Evolutionary conservation across 164 flowering plant genomes (phyloP), one percentile per base, ranked within the genome.

Genomic region (Nymphaea colorata): DNA sequence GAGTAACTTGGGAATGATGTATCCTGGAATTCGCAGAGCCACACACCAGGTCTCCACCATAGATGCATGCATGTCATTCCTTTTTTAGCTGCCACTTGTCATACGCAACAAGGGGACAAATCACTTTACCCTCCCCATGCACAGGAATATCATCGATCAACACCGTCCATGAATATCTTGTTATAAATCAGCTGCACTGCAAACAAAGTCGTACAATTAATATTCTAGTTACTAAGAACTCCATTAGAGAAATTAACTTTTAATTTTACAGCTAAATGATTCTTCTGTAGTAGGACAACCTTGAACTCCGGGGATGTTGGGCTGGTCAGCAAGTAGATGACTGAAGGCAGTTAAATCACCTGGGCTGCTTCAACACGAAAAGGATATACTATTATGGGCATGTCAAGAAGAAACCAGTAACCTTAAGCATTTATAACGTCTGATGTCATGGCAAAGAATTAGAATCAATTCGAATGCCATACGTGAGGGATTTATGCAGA

Each of bases 261-360:
- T 25, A 25, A 25, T 25, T 25, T 25, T 25, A 25, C 36, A 25
- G 36, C 36, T 25, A 25, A 25, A 25, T 25, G 0, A 25, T 25
- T 25, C 36, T 25, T 25, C 36, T 25, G 36, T 25, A 25, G 55
- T 47, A 2, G 2, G 12, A 2, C 7, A 78, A 88, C 98, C 96
- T 85, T 91, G 88, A 41, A 84, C 87, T 70, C 74, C 82, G 12
- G 83, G 85, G 53, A 93, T 88, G 74, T 93, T 90, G 66, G 98
- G 96, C 79, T 93, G 98, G 81, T 93, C 96, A 74, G 83, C 82
- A 73, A 90, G 74, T 41, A 90, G 82, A 66, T 84, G 89, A 68
- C 82, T 81, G 64, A 93, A 80, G 14, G 89, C 86, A 18, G 72
- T 72, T 55, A 89, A 67, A 80, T 90, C 96, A 70, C 73, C 66